phyloP scores from a whole-genome alignment of 1,284 basidiomycete genomes.

The Calocybe gambosa region DNA sequence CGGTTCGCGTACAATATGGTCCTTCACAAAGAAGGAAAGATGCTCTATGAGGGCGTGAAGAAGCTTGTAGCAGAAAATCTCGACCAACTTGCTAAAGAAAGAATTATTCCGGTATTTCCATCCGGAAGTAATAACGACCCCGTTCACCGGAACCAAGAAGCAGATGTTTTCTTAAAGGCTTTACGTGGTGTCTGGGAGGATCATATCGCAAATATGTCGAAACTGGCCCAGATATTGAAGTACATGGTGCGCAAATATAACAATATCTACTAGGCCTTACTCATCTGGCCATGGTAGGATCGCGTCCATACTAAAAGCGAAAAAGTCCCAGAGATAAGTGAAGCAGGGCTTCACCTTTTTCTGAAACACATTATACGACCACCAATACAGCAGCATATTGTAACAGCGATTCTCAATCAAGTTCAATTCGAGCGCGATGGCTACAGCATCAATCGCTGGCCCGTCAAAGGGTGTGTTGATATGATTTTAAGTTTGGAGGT shows the following conservation, averaged over 20 bases:
- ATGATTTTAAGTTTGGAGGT: slow-evolving; percentile 71
- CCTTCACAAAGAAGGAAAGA: slow-evolving; percentile 79
- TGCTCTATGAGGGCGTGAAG: slow-evolving; percentile 85
- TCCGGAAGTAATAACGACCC: slow-evolving; percentile 48
- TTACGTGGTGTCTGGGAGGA: slow-evolving; percentile 91
- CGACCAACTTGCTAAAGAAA: slow-evolving; percentile 68
- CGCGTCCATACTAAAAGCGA: slow-evolving; percentile 75
- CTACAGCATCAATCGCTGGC: slow-evolving; percentile 85
- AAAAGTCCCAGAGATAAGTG: slow-evolving; percentile 74
- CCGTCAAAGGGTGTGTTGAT: slow-evolving; percentile 86
- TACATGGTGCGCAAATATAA: slow-evolving; percentile 74
- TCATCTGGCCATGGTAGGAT: slow-evolving; percentile 53
- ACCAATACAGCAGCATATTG: slow-evolving; percentile 81
- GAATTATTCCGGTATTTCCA: slow-evolving; percentile 84
- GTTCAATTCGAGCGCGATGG: slow-evolving; percentile 92
- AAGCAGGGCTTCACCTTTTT: slow-evolving; percentile 83
- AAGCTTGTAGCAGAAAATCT: slow-evolving; percentile 81
- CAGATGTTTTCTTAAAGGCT: slow-evolving; percentile 81
- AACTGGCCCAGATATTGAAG: slow-evolving; percentile 86
- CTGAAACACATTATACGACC: slow-evolving; percentile 78
- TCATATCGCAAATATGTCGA: slow-evolving; percentile 85
- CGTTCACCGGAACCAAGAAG: slow-evolving; percentile 66
- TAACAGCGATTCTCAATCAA: slow-evolving; percentile 79
- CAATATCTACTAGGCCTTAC: slow-evolving; percentile 5
- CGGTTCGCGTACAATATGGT: slow-evolving; percentile 94